Base-by-base conservation (phyloP, 2,329 filamentous ascomycete genomes). In the Cercospora sp. region DNA sequence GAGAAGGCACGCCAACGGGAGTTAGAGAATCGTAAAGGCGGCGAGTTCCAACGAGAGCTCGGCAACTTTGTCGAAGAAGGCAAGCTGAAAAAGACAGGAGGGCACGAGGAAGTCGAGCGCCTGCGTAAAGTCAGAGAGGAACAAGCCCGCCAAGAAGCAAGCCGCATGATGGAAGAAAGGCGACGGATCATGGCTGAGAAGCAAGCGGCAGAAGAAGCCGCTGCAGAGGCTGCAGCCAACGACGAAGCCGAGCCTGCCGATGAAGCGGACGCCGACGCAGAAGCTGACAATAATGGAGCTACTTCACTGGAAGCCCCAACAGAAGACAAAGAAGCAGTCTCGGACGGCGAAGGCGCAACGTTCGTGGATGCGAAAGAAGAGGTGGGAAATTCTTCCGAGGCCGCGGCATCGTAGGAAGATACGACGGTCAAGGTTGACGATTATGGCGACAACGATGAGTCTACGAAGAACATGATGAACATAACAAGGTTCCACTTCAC, bases 61-160 rank as follows among this genome's bases (percentile, higher is more conserved):
- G 87, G 88, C 16, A 86, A 82, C 34, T 99, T 98, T 77, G 94
- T 98, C 1, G 87, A 91, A 71, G 92, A 97, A 76, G 93, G 93
- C 67, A 95, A 91, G 80, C 83, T 99, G 73, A 98, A 97, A 86
- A 98, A 98, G 85, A 94, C 91, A 13, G 95, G 95, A 49, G 95
- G 95, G 0, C 90, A 97, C 61, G 95, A 98, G 79, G 95, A 99
- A 81, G 90, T 94, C 0, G 95, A 99, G 81, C 87, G 95, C 63
- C 85, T 92, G 57, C 86, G 95, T 61, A 90, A 90, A 77, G 87
- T 89, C 40, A 97, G 94, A 79, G 95, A 99, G 75, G 95, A 98
- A 69, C 86, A 88, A 73, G 93, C 93, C 68, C 86, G 94, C 66
- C 90, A 88, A 74, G 94, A 97, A 79, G 91, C 87, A 28, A 86